Evolutionary conservation across 306 rosid species (phyloP).

Genomic region (Cucurbita ficifolia): DNA sequence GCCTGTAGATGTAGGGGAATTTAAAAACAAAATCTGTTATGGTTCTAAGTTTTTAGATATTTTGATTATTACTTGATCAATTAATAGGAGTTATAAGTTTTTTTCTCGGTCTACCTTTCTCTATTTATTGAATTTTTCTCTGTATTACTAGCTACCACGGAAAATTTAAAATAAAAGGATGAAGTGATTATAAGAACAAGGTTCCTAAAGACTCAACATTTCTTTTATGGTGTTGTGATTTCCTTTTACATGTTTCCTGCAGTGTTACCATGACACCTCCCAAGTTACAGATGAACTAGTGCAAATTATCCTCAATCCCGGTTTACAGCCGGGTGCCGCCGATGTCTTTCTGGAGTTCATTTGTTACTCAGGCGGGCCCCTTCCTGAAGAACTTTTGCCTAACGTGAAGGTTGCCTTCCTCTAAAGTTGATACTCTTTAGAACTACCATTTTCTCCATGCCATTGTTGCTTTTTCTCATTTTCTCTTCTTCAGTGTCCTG

Average conservation of each 20-base stretch:
- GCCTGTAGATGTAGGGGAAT: background rate
- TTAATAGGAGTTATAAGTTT: background rate
- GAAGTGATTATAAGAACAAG: background rate
- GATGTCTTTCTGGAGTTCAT: slow-evolving; percentile 88
- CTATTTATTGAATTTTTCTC: background rate
- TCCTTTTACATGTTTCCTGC: slow-evolving; percentile 17
- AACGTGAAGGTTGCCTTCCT: slow-evolving; percentile 48
- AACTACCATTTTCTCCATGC: background rate
- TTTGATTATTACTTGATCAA: background rate
- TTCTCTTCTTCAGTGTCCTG: slow-evolving; percentile 51
- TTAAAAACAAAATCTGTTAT: background rate
- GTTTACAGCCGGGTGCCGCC: slow-evolving; percentile 85
- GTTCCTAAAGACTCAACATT: background rate
- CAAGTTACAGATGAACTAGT: slow-evolving; percentile 85
- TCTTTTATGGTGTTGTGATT: background rate
- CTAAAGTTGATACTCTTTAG: background rate
- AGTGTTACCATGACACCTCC: slow-evolving; percentile 89
- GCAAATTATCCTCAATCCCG: slow-evolving; percentile 69
- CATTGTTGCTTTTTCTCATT: background rate
- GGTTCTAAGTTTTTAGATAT: background rate
- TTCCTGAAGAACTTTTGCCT: slow-evolving; percentile 89
- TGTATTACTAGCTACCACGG: background rate
- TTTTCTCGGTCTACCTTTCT: background rate
- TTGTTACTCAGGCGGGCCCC: slow-evolving; percentile 91
- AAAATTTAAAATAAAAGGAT: background rate